Conservation (phyloP, 2,329 filamentous ascomycete genomes). For the Macroventuria anomochaeta region DNA sequence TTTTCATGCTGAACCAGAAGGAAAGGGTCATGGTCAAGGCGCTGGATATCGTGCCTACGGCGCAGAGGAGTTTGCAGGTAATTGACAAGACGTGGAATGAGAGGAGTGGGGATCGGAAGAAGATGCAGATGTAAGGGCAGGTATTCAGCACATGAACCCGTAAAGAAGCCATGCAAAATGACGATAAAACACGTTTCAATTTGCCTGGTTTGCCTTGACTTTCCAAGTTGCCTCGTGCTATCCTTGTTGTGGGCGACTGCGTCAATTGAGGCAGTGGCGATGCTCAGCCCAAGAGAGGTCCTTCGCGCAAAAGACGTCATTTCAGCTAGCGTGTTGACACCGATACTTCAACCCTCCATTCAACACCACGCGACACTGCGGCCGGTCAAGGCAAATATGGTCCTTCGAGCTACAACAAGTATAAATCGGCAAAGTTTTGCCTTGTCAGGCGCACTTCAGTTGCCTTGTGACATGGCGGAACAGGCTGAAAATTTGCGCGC, state of each 20-base stretch:
- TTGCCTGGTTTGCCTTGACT: no score
- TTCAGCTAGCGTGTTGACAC: background rate
- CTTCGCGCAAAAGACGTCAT: background rate
- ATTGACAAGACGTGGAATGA: conserved; percentile 51
- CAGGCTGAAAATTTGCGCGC: background rate
- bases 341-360: background rate
- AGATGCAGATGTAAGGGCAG: conserved; percentile 8
- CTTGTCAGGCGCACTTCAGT: background rate
- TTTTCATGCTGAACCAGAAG: conserved; percentile 53
- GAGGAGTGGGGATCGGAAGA: conserved; percentile 34
- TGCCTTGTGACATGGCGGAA: background rate
- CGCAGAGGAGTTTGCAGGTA: conserved; percentile 48
- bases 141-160: no score
- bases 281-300: background rate
- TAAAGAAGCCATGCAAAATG: no score
- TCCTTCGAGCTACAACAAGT: background rate
- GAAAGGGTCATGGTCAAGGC: conserved; percentile 55
- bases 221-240: no score
- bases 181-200: no score
- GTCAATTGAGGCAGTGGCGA: background rate
- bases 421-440: background rate
- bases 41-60: conserved; percentile 56
- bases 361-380: background rate
- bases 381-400: background rate
- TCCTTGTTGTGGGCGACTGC: no score